phyloP scores from a whole-genome alignment of 176 grass and related monocot species.

The Musa beccarii region DNA sequence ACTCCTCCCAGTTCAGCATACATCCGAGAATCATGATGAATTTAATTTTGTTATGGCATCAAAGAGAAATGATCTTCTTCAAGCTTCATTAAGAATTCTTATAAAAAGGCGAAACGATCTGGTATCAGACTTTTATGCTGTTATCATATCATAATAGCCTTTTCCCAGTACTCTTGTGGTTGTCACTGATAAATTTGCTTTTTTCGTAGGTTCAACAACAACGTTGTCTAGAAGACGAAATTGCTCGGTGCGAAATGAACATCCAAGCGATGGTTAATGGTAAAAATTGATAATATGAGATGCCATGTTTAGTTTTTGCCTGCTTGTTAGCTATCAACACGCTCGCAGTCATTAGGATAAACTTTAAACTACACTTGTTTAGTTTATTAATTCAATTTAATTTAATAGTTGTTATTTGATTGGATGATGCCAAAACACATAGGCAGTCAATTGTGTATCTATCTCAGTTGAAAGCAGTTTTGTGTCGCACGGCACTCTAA shows the following conservation, averaged over 20 bases:
- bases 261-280: conserved; percentile 29
- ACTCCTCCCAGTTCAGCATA: neutral
- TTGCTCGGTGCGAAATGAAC: conserved; percentile 38
- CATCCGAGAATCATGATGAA: neutral
- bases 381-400: too few relatives aligned
- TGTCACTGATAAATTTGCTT: neutral
- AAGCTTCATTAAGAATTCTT: conserved; percentile 19
- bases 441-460: too few relatives aligned
- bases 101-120: conserved; percentile 17
- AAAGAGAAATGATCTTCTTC: conserved; percentile 16
- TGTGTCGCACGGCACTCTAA: conserved; percentile 10
- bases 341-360: too few relatives aligned
- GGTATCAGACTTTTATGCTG: neutral
- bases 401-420: too few relatives aligned
- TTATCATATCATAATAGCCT: neutral
- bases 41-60: neutral
- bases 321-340: too few relatives aligned
- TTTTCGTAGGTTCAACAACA: conserved; percentile 23
- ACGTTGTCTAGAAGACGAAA: conserved; percentile 25
- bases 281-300: conserved; percentile 5
- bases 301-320: neutral
- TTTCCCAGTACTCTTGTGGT: neutral
- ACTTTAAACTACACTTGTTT: too few relatives aligned
- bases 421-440: too few relatives aligned
- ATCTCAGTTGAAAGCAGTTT: neutral